Conservation (phyloP, 257 asterid species). For the Nicotiana paniculata region DNA sequence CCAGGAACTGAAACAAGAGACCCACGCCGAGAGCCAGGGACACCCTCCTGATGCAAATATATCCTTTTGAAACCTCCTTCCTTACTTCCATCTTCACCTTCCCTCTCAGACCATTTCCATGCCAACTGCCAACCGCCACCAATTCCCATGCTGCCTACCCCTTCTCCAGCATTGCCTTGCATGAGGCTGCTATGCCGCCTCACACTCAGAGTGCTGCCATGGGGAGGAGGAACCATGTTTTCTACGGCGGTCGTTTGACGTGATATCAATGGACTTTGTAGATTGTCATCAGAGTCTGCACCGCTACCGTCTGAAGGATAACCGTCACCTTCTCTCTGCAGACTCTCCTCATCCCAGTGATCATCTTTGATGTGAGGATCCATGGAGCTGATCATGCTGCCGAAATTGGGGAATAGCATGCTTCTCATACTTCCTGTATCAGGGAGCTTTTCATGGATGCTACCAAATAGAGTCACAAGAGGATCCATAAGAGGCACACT, state of each 20-base stretch:
- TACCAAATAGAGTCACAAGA: slow-evolving; percentile 69
- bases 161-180: slow-evolving; percentile 39
- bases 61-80: slow-evolving; percentile 66
- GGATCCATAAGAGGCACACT: slow-evolving; percentile 66
- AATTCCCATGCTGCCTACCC: slow-evolving; percentile 48
- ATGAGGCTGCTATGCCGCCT: slow-evolving; percentile 47
- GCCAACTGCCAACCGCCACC: slow-evolving; percentile 91
- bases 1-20: slow-evolving; percentile 59
- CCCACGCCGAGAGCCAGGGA: slow-evolving; percentile 46
- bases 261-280: slow-evolving; percentile 67
- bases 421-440: slow-evolving; percentile 65
- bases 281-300: slow-evolving; percentile 40
- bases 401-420: slow-evolving; percentile 80
- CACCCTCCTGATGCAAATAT: slow-evolving; percentile 62
- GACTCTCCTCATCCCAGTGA: slow-evolving; percentile 74
- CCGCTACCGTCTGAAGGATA: slow-evolving; percentile 33
- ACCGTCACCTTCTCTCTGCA: slow-evolving; percentile 53
- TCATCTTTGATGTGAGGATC: slow-evolving; percentile 45
- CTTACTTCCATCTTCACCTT: slow-evolving; percentile 59
- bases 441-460: slow-evolving; percentile 70
- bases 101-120: slow-evolving; percentile 64
- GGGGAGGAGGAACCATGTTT: slow-evolving; percentile 37
- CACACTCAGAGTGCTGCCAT: slow-evolving; percentile 37
- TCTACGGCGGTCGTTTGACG: slow-evolving; percentile 62
- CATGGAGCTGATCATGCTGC: slow-evolving; percentile 72